Evolutionary conservation across 257 asterid genomes (phyloP).

Genomic region (Nemophila menziesii): DNA sequence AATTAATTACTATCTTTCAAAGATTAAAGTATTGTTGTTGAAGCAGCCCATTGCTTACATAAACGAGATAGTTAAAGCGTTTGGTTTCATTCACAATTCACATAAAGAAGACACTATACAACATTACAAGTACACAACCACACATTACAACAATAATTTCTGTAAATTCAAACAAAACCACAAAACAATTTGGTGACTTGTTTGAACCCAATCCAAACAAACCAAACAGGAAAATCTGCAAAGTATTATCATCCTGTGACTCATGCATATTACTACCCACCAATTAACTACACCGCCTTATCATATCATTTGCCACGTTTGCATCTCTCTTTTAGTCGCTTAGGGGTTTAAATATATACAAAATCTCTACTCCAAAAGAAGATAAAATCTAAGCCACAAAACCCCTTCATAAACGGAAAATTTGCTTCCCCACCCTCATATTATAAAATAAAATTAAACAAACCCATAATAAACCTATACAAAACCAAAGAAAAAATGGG

Average conservation of each 20-base stretch:
- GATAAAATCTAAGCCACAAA: background rate
- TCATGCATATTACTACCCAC: constrained; percentile 8
- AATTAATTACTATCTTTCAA: too few species aligned
- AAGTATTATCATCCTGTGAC: background rate
- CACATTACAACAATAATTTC: too few species aligned
- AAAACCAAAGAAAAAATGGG: constrained; percentile 37
- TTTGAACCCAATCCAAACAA: too few species aligned
- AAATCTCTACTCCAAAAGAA: too few species aligned
- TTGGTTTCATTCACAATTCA: too few species aligned
- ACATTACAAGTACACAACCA: too few species aligned
- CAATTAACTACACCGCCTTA: constrained; percentile 27
- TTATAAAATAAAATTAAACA: constrained; percentile 6
- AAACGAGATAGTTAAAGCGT: too few species aligned
- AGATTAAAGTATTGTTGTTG: too few species aligned
- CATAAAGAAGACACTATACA: too few species aligned
- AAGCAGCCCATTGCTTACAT: too few species aligned
- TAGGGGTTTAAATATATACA: constrained; percentile 12
- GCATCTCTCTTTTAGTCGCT: constrained; percentile 8
- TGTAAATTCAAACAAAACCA: background rate
- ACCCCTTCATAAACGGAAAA: constrained; percentile 11
- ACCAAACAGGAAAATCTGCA: constrained; percentile 6
- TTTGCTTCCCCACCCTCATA: constrained; percentile 11
- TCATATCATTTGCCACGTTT: constrained; percentile 26
- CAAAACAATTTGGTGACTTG: background rate
- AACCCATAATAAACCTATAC: constrained; percentile 1